phyloP scores from a whole-genome alignment of 2,329 filamentous ascomycete genomes.

The Neonectria hederae region DNA sequence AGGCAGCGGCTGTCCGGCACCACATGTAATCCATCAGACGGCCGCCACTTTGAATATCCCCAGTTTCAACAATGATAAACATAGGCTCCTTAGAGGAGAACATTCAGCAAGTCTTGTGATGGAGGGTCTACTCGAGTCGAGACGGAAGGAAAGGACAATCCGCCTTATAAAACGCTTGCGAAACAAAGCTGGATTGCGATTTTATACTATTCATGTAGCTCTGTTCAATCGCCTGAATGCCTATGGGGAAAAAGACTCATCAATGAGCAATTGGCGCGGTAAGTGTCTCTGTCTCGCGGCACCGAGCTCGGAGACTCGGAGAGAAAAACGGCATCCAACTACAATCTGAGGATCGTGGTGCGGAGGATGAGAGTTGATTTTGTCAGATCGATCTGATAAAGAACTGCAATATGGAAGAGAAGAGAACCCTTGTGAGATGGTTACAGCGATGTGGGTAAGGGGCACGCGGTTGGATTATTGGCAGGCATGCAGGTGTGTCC shows the following conservation, averaged over 20 bases:
- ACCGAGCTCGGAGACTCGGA: background rate
- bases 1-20: conserved; percentile 23
- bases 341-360: background rate
- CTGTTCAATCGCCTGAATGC: too few species aligned
- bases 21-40: conserved; percentile 52
- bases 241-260: too few species aligned
- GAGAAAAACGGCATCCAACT: background rate
- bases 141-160: background rate
- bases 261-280: too few species aligned
- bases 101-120: background rate
- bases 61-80: background rate
- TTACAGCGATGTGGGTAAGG: too few species aligned
- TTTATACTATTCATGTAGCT: background rate
- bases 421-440: too few species aligned
- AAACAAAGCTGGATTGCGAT: background rate
- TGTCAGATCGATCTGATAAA: background rate
- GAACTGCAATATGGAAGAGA: too few species aligned
- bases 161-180: too few species aligned
- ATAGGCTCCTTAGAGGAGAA: background rate
- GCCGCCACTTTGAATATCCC: conserved; percentile 39
- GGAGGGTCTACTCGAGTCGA: too few species aligned
- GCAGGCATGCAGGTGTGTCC: too few species aligned
- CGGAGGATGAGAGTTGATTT: background rate
- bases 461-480: too few species aligned
- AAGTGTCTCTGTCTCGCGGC: too few species aligned